These are phyloP conservation scores for Pythium grandisporangium DNA, from an alignment of 352 stramenopile genomes.

Conservation along the genomic window DNA sequence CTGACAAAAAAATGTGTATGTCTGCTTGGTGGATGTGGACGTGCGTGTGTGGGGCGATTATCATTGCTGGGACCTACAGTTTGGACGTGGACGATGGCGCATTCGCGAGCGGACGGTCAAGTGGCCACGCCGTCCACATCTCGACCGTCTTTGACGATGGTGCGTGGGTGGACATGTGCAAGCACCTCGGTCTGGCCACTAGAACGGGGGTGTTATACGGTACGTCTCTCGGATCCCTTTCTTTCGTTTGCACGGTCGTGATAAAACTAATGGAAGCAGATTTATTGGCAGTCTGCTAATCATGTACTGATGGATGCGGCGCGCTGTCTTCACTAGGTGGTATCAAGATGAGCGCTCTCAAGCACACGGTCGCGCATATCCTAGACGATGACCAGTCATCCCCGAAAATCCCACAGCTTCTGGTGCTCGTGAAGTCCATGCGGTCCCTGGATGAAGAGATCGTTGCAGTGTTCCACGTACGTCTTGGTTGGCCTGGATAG, in stretches of 20 bases:
- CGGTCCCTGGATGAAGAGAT: conserved; percentile 83
- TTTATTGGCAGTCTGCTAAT: too few relatives aligned
- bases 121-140: conserved; percentile 29
- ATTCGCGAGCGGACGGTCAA: conserved; percentile 29
- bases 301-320: background rate
- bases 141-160: conserved; percentile 72
- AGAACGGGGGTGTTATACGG: conserved; percentile 55
- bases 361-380: conserved; percentile 48
- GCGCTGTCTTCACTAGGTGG: conserved; percentile 26
- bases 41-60: too few relatives aligned
- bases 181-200: conserved; percentile 34
- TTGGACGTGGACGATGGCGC: conserved; percentile 29
- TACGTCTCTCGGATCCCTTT: too few relatives aligned
- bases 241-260: too few relatives aligned
- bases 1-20: too few relatives aligned
- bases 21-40: too few relatives aligned
- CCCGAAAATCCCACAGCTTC: conserved; percentile 45
- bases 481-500: conserved; percentile 13
- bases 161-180: conserved; percentile 77
- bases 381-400: conserved; percentile 50
- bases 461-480: conserved; percentile 64
- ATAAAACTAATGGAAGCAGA: too few relatives aligned
- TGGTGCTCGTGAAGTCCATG: conserved; percentile 71
- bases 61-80: conserved; percentile 8
- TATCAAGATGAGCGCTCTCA: conserved; percentile 51